Base-by-base conservation (phyloP, 495 filamentous ascomycete species). In the Xylona heveae region DNA sequence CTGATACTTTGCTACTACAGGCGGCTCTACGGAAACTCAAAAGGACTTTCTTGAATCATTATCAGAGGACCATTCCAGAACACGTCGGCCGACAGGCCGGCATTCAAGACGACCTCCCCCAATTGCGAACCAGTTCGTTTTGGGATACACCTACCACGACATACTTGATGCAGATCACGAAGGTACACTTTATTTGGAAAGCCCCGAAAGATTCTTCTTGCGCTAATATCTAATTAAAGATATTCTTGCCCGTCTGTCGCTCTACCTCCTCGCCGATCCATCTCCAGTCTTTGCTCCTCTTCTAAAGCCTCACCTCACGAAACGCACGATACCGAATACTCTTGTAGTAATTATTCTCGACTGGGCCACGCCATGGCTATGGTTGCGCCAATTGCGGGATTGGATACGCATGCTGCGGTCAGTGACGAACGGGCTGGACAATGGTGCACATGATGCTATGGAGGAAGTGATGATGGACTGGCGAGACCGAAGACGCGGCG, bases 141-240 rank as follows among this genome's bases (percentile, higher is more conserved):
- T 95, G 33, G 85, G 85, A 29, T 94, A 94, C 51, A 91, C 85
- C 30, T 95, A 92, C 50, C 76, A 81, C 46, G 83, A 95, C 56
- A 81, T 95, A 24, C 58, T 92, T 19, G 85, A 94, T 57, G 75
- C 82, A 34, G 85, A 95, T 47, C 81, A 90, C 44, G 85, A 95
- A 67, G 79, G 78, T 82, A 48, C 39, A 44, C 29, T 10, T 18
- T 13, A 9, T 18, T 19, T 28, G 9, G 13, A 34, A 3, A 20
- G 8, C 9, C 7, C 32, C 48, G 22, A 48, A n/a, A 5, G 28
- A 2, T 2, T 15, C 14, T 23, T 42, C 20, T n/a, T 12, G 10
- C 15, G 16, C 39, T n/a, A n/a, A n/a, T n/a, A n/a, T n/a, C n/a
- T n/a, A n/a, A n/a, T n/a, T n/a, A 14, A 19, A 84, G 84, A 94